A percentile compares a stretch with the other conserved stretches of the same genome.
Evolutionary conservation across 1,284 basidiomycete species (phyloP).

Genomic region (Ustilago sp.): DNA sequence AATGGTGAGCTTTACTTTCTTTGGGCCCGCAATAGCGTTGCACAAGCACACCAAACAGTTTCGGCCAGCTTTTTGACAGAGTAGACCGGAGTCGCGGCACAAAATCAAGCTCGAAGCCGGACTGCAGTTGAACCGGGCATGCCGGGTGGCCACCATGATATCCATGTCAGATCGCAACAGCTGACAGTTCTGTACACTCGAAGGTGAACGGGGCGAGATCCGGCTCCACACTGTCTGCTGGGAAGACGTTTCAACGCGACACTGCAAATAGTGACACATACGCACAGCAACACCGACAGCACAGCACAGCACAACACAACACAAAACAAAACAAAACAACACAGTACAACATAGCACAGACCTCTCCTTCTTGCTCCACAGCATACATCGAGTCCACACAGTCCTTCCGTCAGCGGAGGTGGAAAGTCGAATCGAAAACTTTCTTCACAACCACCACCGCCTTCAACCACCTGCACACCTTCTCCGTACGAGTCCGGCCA

Average conservation of each 20-base stretch:
- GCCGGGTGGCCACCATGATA: neutral
- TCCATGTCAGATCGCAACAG: neutral
- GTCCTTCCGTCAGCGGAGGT: neutral
- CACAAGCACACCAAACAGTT: neutral
- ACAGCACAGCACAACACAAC: neutral
- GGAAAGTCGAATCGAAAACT: too few relatives aligned
- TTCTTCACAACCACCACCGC: slow-evolving; percentile 1
- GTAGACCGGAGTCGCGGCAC: slow-evolving; percentile 12
- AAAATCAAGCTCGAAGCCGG: slow-evolving; percentile 4
- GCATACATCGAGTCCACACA: neutral
- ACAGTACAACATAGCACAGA: neutral
- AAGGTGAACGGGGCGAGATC: slow-evolving; percentile 5
- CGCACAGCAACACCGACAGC: neutral
- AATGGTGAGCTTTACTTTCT: neutral
- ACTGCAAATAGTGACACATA: neutral
- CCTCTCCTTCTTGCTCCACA: neutral
- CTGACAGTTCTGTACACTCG: neutral
- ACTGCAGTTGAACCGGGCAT: slow-evolving; percentile 1
- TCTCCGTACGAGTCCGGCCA: neutral
- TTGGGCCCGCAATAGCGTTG: neutral
- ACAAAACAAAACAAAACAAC: neutral
- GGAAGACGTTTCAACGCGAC: neutral
- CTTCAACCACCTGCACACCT: neutral
- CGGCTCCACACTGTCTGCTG: slow-evolving; percentile 17
- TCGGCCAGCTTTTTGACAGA: slow-evolving; percentile 8